Evolutionary conservation across 2,329 filamentous ascomycete species (phyloP), one percentile per base, ranked within the genome.

Genomic region (Hymenoscyphus occultus): DNA sequence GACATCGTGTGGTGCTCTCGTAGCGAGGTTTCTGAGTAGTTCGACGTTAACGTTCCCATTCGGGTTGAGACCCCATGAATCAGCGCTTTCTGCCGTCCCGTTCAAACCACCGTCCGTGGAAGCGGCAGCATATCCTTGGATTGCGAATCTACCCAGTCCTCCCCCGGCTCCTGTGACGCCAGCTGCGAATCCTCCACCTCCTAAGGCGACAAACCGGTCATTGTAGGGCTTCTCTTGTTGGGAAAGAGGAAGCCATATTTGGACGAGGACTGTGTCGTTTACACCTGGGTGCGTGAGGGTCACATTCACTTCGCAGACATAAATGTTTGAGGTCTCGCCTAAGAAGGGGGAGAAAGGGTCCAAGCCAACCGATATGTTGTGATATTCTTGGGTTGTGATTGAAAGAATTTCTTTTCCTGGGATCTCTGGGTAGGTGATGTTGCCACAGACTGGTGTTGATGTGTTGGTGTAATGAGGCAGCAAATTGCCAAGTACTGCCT

Each of bases 1-100:
- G 51, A 64, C 67, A 13, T 80, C 79, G 7, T 75, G 70, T 12
- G 78, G 45, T 22, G 78, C 77, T 1, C 74, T 67, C 0, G 73
- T 75, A 0, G 75, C 77, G 39, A 78, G 76, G 58, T 80, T 39
- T 28, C 31, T n/a, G 13, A 57, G 54, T 10, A 57, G 28, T 16
- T 32, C 54, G 14, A 32, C 6, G 22, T 57, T 57, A 5, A 28
- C 2, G 3, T 32, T 32, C 9, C 54, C 54, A 39, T 57, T 57
- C n/a, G 54, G 28, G 12, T 32, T 10, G 32, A 57, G 14, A 6
- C 28, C 54, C 28, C 32, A 32, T 14, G 28, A 10, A 12, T 51
- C 45, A 12, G n/a, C 45, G 12, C 3, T 51, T 10, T 2, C 19
- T 12, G 19, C 9, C 7, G 9, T 12, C 10, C 45, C 45, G n/a